Percentiles rank a stretch among this genome's conserved stretches.
These are phyloP conservation scores for Candida berthetii DNA, from an alignment of 805 yeast genomes.

Conservation along the genomic window DNA sequence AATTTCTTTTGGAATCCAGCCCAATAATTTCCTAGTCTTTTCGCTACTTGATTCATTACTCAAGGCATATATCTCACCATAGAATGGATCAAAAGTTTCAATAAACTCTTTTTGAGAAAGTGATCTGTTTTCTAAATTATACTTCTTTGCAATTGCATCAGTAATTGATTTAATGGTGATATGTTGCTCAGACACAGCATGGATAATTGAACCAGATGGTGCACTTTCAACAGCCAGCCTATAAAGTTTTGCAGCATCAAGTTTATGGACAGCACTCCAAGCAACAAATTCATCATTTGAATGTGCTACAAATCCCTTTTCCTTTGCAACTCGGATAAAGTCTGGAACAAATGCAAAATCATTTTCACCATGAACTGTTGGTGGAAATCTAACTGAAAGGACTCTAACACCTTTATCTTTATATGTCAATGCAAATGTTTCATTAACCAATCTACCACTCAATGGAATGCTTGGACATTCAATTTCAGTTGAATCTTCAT, in stretches of 20 bases:
- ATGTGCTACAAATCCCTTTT: conserved; percentile 25
- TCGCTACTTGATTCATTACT: too few relatives aligned
- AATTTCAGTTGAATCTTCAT: not conserved
- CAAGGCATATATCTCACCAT: too few relatives aligned
- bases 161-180: conserved; percentile 22
- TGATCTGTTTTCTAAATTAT: too few relatives aligned
- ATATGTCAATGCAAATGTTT: not conserved
- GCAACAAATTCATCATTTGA: conserved; percentile 27
- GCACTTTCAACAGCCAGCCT: conserved; percentile 21
- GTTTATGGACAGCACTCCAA: conserved; percentile 27
- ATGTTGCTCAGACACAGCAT: too few relatives aligned
- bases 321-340: conserved; percentile 22
- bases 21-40: too few relatives aligned
- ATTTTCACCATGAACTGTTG: conserved; percentile 27
- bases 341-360: conserved; percentile 21
- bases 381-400: conserved; percentile 23
- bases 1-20: too few relatives aligned
- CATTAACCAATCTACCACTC: not conserved
- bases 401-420: conserved; percentile 17
- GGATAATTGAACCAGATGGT: conserved; percentile 19
- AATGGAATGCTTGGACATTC: not conserved
- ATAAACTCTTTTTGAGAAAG: too few relatives aligned
- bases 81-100: too few relatives aligned
- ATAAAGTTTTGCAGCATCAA: conserved; percentile 28
- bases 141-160: conserved; percentile 16